A percentile compares a stretch with the other conserved stretches of the same genome.
phyloP scores from a whole-genome alignment of 2,329 filamentous ascomycete genomes.

The Fonsecaea pedrosoi region DNA sequence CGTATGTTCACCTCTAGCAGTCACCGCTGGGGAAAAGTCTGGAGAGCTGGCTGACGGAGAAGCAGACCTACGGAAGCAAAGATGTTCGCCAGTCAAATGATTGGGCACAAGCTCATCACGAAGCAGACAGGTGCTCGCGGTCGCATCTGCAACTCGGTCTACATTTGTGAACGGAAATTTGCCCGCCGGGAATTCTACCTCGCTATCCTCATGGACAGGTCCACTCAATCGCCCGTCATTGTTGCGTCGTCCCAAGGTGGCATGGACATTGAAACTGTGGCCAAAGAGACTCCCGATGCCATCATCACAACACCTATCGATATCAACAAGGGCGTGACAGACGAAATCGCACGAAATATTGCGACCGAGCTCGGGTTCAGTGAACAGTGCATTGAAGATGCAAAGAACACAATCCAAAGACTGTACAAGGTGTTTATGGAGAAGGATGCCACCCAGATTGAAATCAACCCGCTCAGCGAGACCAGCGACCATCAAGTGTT shows the following conservation, averaged over 20 bases:
- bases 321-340: constrained; percentile 93
- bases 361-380: constrained; percentile 94
- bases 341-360: constrained; percentile 90
- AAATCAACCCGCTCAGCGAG: constrained; percentile 99
- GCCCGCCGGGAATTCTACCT: constrained; percentile 99
- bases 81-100: constrained; percentile 99
- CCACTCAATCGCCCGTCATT: constrained; percentile 88
- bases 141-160: constrained; percentile 94
- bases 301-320: constrained; percentile 94
- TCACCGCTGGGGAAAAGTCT: not conserved
- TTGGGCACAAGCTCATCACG: constrained; percentile 98
- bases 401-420: constrained; percentile 96
- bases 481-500: constrained; percentile 97
- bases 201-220: constrained; percentile 96
- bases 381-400: constrained; percentile 94
- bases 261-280: constrained; percentile 98
- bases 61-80: constrained; percentile 80
- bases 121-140: constrained; percentile 97
- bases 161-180: constrained; percentile 99
- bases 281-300: constrained; percentile 95
- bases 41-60: constrained; percentile 23
- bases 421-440: constrained; percentile 99
- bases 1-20: constrained; percentile 57
- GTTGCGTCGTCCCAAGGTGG: constrained; percentile 97
- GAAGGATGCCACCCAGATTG: constrained; percentile 98